phyloP scores from a whole-genome alignment of 352 stramenopile species.

The Globisporangium radiosum region DNA sequence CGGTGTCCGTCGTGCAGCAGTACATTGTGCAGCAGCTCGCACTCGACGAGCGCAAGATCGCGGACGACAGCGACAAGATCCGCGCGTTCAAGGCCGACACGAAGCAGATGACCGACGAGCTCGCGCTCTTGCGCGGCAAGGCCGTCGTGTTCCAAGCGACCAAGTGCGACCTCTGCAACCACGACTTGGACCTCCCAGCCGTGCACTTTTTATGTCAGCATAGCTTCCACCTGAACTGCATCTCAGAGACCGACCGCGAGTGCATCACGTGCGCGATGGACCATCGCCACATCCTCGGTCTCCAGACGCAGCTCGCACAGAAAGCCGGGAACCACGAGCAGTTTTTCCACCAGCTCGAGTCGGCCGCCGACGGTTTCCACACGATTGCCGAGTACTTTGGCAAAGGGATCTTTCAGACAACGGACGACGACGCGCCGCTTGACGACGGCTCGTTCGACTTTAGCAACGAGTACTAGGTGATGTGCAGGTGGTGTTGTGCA shows the following conservation, averaged over 20 bases:
- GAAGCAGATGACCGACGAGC: slow-evolving; percentile 89
- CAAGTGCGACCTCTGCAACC: slow-evolving; percentile 87
- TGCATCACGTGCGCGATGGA: slow-evolving; percentile 87
- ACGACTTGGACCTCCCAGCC: slow-evolving; percentile 86
- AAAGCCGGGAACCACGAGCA: slow-evolving; percentile 89
- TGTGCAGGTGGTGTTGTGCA: not conserved
- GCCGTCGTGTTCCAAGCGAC: slow-evolving; percentile 88
- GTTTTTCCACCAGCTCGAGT: slow-evolving; percentile 91
- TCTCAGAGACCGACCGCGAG: slow-evolving; percentile 84
- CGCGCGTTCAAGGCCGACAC: slow-evolving; percentile 83
- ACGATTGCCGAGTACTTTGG: slow-evolving; percentile 90
- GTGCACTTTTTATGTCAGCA: slow-evolving; percentile 91
- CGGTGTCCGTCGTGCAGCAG: slow-evolving; percentile 76
- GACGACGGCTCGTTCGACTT: slow-evolving; percentile 73
- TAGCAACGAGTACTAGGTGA: slow-evolving; percentile 75
- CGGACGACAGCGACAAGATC: slow-evolving; percentile 84
- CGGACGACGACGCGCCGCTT: slow-evolving; percentile 33
- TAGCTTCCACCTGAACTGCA: slow-evolving; percentile 88
- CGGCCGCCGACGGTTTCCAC: slow-evolving; percentile 81
- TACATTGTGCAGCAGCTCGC: slow-evolving; percentile 83
- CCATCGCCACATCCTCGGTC: slow-evolving; percentile 74
- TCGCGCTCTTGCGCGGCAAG: slow-evolving; percentile 72
- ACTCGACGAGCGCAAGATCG: slow-evolving; percentile 75
- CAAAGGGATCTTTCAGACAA: slow-evolving; percentile 89
- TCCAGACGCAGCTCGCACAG: slow-evolving; percentile 85